phyloP scores from a whole-genome alignment of 2,329 filamentous ascomycete species.

The Trichoderma sp. region DNA sequence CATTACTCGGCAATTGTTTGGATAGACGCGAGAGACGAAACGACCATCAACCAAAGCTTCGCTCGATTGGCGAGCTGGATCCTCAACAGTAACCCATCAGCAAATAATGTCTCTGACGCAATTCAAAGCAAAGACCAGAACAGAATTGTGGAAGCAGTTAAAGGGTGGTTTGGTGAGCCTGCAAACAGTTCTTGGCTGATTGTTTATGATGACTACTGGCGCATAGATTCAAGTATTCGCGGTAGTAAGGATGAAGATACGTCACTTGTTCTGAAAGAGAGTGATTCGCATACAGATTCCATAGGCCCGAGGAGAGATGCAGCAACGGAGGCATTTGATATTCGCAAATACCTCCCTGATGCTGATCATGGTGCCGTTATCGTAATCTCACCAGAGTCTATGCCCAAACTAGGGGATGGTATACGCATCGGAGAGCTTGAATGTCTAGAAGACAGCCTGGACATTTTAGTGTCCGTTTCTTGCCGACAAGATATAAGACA shows the following conservation, averaged over 20 bases:
- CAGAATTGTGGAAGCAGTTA: slow-evolving; percentile 37
- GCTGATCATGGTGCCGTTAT: too few species aligned
- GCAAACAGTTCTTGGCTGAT: slow-evolving; percentile 43
- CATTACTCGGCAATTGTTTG: background rate
- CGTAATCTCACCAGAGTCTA: too few species aligned
- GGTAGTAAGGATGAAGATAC: too few species aligned
- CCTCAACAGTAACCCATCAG: background rate
- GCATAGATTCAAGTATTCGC: too few species aligned
- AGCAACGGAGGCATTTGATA: slow-evolving; percentile 33
- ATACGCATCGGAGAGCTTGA: too few species aligned
- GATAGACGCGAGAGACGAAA: background rate
- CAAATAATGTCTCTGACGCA: background rate
- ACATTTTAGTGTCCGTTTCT: slow-evolving; percentile 30
- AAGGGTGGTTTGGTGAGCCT: slow-evolving; percentile 40
- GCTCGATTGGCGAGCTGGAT: background rate
- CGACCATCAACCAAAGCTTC: background rate
- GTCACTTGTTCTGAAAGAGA: too few species aligned
- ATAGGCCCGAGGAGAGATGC: background rate
- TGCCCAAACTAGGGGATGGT: too few species aligned
- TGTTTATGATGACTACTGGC: slow-evolving; percentile 42
- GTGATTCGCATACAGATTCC: too few species aligned
- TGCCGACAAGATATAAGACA: slow-evolving; percentile 26
- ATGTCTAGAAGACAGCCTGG: slow-evolving; percentile 26
- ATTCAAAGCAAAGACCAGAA: slow-evolving; percentile 30
- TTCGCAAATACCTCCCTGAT: too few species aligned